phyloP scores from a whole-genome alignment of 2,329 filamentous ascomycete genomes.

The Didymella keratinophila region DNA sequence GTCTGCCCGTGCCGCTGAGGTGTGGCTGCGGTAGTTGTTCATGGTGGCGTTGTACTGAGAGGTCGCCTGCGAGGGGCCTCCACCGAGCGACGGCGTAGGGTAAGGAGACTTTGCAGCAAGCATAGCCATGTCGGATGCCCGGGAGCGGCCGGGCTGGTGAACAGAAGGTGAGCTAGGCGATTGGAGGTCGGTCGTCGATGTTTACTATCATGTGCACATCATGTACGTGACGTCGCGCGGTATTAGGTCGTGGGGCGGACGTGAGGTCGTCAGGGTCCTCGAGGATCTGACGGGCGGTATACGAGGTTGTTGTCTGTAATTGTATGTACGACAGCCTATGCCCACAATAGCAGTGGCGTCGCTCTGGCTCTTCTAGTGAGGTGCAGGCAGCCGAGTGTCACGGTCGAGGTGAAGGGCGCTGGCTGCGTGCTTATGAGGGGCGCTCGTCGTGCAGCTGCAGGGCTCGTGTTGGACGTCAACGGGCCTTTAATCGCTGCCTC shows the following conservation, averaged over 20 bases:
- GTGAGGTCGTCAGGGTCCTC: constrained; percentile 1
- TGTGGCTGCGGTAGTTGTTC: constrained; percentile 48
- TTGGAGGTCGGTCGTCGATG: constrained; percentile 12
- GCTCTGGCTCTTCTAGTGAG: neutral
- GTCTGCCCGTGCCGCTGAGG: constrained; percentile 46
- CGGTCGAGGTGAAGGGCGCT: constrained; percentile 6
- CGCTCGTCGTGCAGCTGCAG: constrained; percentile 4
- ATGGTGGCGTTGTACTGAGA: constrained; percentile 47
- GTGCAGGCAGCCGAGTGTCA: neutral
- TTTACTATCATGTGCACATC: constrained; percentile 25
- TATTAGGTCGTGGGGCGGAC: neutral
- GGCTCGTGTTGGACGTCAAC: constrained; percentile 12
- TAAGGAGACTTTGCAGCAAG: constrained; percentile 78
- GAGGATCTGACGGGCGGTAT: neutral
- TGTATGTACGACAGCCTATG: neutral
- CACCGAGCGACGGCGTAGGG: constrained; percentile 61
- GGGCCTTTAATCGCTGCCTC: neutral
- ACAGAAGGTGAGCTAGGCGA: constrained; percentile 1
- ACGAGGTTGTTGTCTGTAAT: neutral
- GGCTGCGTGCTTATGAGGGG: constrained; percentile 6
- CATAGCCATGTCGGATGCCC: constrained; percentile 69
- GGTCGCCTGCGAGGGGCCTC: constrained; percentile 40
- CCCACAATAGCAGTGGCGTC: neutral
- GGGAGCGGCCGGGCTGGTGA: neutral
- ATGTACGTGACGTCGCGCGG: constrained; percentile 18